Evolutionary conservation across 2,329 filamentous ascomycete species (phyloP), one percentile per base, ranked within the genome.

Genomic region (Lecanosticta acicola): DNA sequence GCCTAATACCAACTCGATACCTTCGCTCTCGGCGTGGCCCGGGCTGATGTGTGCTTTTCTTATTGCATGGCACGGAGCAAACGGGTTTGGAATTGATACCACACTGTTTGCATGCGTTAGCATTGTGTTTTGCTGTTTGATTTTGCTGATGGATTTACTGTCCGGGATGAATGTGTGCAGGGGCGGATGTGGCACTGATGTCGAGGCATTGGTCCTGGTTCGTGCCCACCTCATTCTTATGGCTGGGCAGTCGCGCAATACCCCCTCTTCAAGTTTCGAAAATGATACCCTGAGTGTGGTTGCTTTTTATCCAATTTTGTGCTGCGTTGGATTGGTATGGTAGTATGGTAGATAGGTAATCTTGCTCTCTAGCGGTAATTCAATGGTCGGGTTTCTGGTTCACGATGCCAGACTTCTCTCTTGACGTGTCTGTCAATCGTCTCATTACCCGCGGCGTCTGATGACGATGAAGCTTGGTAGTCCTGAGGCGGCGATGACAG

Each of bases 1-100:
- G 32, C 33, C 42, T 57, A 57, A 55, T 55, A 48, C 39, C 51
- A 55, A 54, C 48, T 50, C 41, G 35, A 43, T 50, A 32, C 50
- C 18, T 41, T 53, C 54, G 37, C 46, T 53, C 20, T 37, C 35
- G 20, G 26, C 35, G 33, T 38, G 33, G 43, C 39, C 41, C 48
- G 24, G 24, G 24, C 24, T 11, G 24, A 29, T 7, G 7, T 29
- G 24, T 46, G 21, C 21, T 32, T 48, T 34, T 47, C 44, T 39
- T 44, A 43, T 26, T 46, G 43, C 43, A 40, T 52, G 32, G 39
- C 18, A 20, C 19, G 21, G 21, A 5, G 17, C n/a, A 14, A 24
- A 39, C 21, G 37, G 20, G 38, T 46, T 46, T 45, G 43, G 32
- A 41, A 43, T 46, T 47, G 50, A 45, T 51, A 49, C 49, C 45